Base-by-base conservation (phyloP, 352 stramenopile species). In the Aphanomyces euteiches region DNA sequence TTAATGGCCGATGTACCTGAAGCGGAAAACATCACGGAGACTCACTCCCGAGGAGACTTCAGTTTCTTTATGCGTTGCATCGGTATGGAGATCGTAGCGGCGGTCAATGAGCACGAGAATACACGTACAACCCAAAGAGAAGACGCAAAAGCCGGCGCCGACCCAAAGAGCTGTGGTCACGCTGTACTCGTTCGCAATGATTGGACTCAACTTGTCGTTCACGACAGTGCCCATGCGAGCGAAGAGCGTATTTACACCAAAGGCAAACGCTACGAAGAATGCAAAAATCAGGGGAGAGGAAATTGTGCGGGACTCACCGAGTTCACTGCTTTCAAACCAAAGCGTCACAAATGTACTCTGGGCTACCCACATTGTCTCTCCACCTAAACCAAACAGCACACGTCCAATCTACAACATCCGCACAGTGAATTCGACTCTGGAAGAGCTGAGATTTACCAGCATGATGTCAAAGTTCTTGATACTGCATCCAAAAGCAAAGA, bases 311-410 rank as follows among this genome's bases (percentile, higher is more conserved):
- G 17, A 13, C 39, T n/a, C 47, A 74, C 72, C 71, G 10, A 90
- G 39, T 47, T 91, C 82, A 19, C 68, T 78, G 3, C 75, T 78
- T 53, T 76, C 64, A 72, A 93, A 93, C 85, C 85, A 93, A 8
- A 75, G 45, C 8, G 77, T 78, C 15, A 90, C 48, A 19, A 92
- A 74, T 4, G 83, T 81, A 28, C 72, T 82, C 61, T 83, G 74
- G 8, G 78, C 80, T 3, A 93, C 85, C 54, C 60, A 80, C 7
- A 93, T 65, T 10, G 71, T 85, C 67, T 93, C 85, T 12, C 81
- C 84, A 21, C 85, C 85, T 1, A 93, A 66, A 7, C 85, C 85
- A 74, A 85, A 92, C 40, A 93, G 65, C 28, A 85, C 67, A 45
- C 85, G 64, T 21, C 85, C 85, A 8, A 85, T 10, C 28, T 89